A percentile compares a stretch with the other conserved stretches of the same genome.
phyloP scores from a whole-genome alignment of 2,329 filamentous ascomycete genomes.

The Aquanectria penicillioides region DNA sequence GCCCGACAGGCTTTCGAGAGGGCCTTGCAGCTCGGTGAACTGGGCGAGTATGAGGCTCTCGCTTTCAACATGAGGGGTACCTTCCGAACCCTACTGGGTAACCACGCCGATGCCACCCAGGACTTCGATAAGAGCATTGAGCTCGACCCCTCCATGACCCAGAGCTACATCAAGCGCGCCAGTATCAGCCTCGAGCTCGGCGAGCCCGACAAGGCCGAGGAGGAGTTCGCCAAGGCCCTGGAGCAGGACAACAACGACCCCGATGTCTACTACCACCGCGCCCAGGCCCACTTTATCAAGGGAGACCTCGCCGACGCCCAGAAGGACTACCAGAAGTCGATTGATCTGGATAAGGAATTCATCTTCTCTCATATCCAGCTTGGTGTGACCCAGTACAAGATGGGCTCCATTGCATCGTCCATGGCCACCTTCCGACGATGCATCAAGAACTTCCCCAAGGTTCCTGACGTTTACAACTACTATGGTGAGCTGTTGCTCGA shows the following conservation, averaged over 20 bases:
- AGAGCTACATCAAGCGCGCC: constrained; percentile 98
- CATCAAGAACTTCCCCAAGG: constrained; percentile 98
- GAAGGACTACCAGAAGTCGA: constrained; percentile 99
- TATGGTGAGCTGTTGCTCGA: constrained; percentile 97
- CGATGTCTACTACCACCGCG: constrained; percentile 99
- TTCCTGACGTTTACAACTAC: constrained; percentile 99
- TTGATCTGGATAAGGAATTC: constrained; percentile 93
- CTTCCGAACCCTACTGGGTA: constrained; percentile 91
- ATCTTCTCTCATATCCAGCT: constrained; percentile 99
- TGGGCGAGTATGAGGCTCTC: constrained; percentile 86
- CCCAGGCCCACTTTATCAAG: constrained; percentile 97
- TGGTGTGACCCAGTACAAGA: constrained; percentile 99
- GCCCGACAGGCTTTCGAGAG: constrained; percentile 87
- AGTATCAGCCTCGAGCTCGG: constrained; percentile 97
- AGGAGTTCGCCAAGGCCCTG: constrained; percentile 88
- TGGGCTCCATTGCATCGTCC: constrained; percentile 95
- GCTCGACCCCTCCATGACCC: constrained; percentile 85
- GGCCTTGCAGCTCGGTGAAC: constrained; percentile 82
- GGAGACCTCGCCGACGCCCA: constrained; percentile 92
- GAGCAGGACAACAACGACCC: constrained; percentile 88
- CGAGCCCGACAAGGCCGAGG: constrained; percentile 84
- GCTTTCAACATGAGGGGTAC: constrained; percentile 98
- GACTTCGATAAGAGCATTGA: constrained; percentile 95
- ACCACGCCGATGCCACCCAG: constrained; percentile 81
- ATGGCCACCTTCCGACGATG: constrained; percentile 98